A percentile compares a stretch with the other conserved stretches of the same genome.
These are phyloP conservation scores for Citrus unshiu DNA, from an alignment of 345 rosid genomes.

Conservation along the genomic window DNA sequence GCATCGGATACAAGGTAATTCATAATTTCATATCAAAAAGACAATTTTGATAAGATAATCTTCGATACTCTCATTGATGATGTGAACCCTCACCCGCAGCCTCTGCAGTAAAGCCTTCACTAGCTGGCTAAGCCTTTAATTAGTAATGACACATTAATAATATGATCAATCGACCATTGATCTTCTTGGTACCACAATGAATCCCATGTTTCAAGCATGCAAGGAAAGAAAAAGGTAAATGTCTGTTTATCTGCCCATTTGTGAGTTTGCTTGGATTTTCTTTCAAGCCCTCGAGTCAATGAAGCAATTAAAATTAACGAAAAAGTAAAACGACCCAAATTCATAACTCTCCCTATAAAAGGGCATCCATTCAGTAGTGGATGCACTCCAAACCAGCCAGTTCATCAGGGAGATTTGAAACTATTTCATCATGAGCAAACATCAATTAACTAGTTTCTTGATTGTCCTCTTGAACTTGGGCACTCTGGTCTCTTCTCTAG, in stretches of 20 bases:
- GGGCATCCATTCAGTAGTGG: not conserved
- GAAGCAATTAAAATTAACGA: not conserved
- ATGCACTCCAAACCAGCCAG: not conserved
- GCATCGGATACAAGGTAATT: too few relatives aligned
- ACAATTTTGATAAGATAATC: too few relatives aligned
- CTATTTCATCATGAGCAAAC: not conserved
- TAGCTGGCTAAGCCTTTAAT: too few relatives aligned
- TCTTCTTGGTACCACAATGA: not conserved
- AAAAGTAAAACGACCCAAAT: not conserved
- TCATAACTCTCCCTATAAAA: not conserved
- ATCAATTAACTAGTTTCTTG: not conserved
- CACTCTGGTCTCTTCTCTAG: constrained; percentile 25
- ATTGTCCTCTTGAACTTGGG: constrained; percentile 27
- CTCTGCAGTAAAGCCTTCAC: too few relatives aligned
- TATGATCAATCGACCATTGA: not conserved
- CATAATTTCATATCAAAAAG: too few relatives aligned
- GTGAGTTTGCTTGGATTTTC: not conserved
- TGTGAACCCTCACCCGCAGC: too few relatives aligned
- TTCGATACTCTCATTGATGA: not conserved
- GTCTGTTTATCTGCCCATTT: not conserved
- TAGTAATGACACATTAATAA: too few relatives aligned
- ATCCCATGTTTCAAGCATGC: not conserved
- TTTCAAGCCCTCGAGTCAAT: not conserved
- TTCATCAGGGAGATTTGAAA: not conserved
- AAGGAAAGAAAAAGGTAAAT: not conserved